Percentiles rank a stretch among this genome's conserved stretches.
phyloP scores from a whole-genome alignment of 139 green algal species.

The Coelastrella sp. region DNA sequence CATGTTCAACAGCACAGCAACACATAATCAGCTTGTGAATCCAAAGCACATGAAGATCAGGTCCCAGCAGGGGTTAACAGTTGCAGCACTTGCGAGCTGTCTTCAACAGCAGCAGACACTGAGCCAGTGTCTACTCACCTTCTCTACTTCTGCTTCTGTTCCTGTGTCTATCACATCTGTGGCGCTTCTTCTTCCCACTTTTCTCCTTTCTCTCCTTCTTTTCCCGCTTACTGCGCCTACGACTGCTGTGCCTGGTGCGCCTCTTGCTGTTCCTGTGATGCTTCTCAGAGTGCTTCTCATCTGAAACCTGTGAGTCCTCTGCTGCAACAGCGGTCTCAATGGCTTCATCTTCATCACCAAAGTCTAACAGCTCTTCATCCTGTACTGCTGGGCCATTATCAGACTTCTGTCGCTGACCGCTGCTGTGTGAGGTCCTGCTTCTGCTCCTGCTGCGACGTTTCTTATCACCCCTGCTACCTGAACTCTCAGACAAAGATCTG shows the following conservation, averaged over 20 bases:
- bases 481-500: neutral
- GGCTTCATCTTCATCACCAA: slow-evolving; percentile 5
- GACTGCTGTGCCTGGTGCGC: neutral
- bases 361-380: neutral
- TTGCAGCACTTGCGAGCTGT: neutral
- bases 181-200: neutral
- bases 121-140: neutral
- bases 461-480: neutral
- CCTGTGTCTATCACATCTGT: neutral
- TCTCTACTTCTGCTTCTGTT: neutral
- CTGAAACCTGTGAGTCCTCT: neutral
- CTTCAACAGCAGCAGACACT: neutral
- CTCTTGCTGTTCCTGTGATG: neutral
- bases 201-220: slow-evolving; percentile 27
- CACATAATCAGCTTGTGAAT: too few species aligned
- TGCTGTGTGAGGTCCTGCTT: neutral
- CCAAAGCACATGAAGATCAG: too few species aligned
- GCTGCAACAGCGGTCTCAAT: neutral
- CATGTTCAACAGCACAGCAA: neutral
- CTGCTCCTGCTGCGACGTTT: neutral
- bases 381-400: neutral
- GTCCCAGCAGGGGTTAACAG: neutral
- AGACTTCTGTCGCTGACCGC: neutral
- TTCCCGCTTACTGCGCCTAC: slow-evolving; percentile 4
- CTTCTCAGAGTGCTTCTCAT: neutral